Evolutionary conservation across 352 stramenopile genomes (phyloP), one percentile per base, ranked within the genome.

Genomic region (Globisporangium camurandrum): DNA sequence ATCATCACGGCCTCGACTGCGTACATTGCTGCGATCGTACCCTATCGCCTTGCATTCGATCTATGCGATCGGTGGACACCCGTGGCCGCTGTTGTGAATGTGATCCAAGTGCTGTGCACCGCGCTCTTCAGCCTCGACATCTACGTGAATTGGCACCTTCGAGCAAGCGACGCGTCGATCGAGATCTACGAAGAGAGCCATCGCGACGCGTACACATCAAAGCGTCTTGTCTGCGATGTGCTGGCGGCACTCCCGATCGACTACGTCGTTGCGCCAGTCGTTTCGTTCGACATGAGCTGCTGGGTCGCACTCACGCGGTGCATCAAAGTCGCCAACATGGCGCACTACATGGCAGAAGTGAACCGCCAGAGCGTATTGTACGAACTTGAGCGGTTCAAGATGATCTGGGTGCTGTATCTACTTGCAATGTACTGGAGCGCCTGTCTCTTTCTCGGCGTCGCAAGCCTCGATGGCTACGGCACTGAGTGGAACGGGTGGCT

Each of bases 361-460:
- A 77, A 84, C 45, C 69, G 77, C 1, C 64, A 71, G 11, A 84
- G 64, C 24, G 66, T 84, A 23, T 68, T 60, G 27, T 75, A 71
- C 44, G 72, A 87, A 51, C 51, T 66, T 46, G 77, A 76, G 17
- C 67, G 71, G 11, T 73, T 86, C 44, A 67, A 61, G 46, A 67
- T 65, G 26, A 69, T 86, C 34, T 74, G 62, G 49, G 19, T 80
- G 37, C 49, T 88, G 12, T 88, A 88, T 22, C 27, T 71, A 26
- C 41, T 85, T 8, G 51, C 62, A 20, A 81, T 86, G 49, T 88
- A 83, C 39, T 86, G 72, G 71, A 53, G 57, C 14, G 70, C 67
- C 0, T 88, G 77, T 30, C 54, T 61, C 0, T 88, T 80, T 26
- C 53, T 86, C 17, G 54, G 58, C 11, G 57, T 85, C 5, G 57